Evolutionary conservation across 208 protist genomes (phyloP), one percentile per base, ranked within the genome.

Genomic region (Leishmania tropica): DNA sequence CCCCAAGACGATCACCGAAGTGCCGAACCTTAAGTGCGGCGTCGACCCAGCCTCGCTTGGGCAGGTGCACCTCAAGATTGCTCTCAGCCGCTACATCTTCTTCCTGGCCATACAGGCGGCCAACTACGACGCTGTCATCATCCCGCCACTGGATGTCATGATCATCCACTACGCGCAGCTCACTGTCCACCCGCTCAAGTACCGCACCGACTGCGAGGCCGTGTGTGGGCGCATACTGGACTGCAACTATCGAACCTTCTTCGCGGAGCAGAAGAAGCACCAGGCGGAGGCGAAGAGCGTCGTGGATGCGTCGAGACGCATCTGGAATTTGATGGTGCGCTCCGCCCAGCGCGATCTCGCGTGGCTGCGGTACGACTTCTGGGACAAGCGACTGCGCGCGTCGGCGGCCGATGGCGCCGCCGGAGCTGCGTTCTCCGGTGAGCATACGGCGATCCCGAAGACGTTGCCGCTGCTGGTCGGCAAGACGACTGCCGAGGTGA

Each of bases 341-440:
- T 94, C 93, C 19, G 85, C 90, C 37, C 93, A 96, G 81, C 83
- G 82, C 45, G 90, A 96, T 58, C 76, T 96, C n/a, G 45, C 79
- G 60, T 97, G 94, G 94, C 86, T 97, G 71, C 90, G 89, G 15
- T 97, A 97, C 83, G 93, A 97, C 78, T 97, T 96, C 80, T 97
- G 94, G 93, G 88, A 96, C 35, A 85, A 86, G 68, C 92, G 86
- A 2, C 80, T 81, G 75, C 85, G 79, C 35, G 51, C 76, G 19
- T 51, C 35, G 11, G 45, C 62, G 21, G 54, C 81, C 3, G 24
- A 51, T 15, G n/a, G 28, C 8, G 28, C 70, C 4, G 21, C 67
- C 19, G 56, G 51, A n/a, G 37, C 81, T 67, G 64, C 64, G 70
- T 45, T 64, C 40, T 40, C 48, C 1, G 77, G 77, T 28, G 83